Base-by-base conservation (phyloP, 139 green algal genomes). In the Coccomyxa sp. region DNA sequence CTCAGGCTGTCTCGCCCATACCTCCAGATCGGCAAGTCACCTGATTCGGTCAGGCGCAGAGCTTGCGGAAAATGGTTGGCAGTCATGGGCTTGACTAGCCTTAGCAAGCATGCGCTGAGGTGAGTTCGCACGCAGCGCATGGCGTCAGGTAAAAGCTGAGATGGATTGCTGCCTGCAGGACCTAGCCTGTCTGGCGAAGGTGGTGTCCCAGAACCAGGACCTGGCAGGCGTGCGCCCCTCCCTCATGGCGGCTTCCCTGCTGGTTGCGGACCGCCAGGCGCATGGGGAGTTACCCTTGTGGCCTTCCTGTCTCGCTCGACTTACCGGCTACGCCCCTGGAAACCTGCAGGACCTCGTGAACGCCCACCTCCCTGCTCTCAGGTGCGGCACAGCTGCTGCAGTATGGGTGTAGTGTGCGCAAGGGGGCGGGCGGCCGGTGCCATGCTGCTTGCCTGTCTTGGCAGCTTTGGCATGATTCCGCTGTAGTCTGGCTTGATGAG, bases 201-300 rank as follows among this genome's bases (percentile, higher is more conserved):
- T 70, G 37, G 69, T 74, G 10, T 64, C 80, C n/a, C 10, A n/a
- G 22, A 64, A 86, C 31, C 2, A 14, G 2, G 77, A 82, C 39
- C 79, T 80, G 39, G 44, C 81, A 22, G 80, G 80, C 35, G 80
- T 77, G 37, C 68, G 78, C 2, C 82, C 78, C 70, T 68, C 78
- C 54, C 74, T 81, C 9, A 40, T 83, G 40, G 82, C 82, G 8
- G 78, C 82, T 0, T 73, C 78, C 5, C 73, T 83, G 50, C 68
- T 86, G 54, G 55, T 54, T 35, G 77, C 71, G 14, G 73, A 80
- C 37, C 77, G 81, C 35, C 68, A 44, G 39, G 68, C 73, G 1
- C 72, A 44, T 0, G 81, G 77, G 7, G 16, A 68, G 58, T 70
- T 73, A 18, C 81, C 81, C 31, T 77, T 76, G 54, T 85, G 81